These are phyloP conservation scores for Diplodia mutila DNA, from an alignment of 2,329 filamentous ascomycete species.

Conservation along the genomic window DNA sequence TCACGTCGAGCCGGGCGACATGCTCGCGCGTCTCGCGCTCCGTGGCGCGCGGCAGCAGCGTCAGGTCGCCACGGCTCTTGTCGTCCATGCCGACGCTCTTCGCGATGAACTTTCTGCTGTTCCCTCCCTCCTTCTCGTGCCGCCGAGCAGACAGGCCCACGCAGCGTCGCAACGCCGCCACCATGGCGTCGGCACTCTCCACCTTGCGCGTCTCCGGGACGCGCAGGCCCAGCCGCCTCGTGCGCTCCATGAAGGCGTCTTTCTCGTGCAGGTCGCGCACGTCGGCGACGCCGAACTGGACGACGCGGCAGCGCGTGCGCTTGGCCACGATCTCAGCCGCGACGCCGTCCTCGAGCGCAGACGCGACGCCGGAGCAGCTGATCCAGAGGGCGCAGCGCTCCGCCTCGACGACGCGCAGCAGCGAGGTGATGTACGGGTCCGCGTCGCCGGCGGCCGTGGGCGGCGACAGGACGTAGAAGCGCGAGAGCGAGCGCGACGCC, in stretches of 20 bases:
- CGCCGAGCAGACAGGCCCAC: background rate
- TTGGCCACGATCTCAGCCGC: constrained; percentile 59
- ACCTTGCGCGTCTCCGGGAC: constrained; percentile 55
- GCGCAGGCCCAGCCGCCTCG: constrained; percentile 49
- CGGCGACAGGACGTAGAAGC: constrained; percentile 57
- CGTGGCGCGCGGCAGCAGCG: constrained; percentile 62
- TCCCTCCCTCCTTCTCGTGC: constrained; percentile 22
- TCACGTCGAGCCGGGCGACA: constrained; percentile 60
- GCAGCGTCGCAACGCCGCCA: constrained; percentile 52
- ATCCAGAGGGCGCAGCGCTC: constrained; percentile 74
- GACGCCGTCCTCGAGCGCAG: constrained; percentile 66
- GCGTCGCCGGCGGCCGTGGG: constrained; percentile 31
- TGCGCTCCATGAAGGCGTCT: constrained; percentile 65
- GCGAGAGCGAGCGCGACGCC: constrained; percentile 60
- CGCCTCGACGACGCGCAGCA: constrained; percentile 62
- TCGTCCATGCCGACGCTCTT: constrained; percentile 69
- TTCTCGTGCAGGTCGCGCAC: constrained; percentile 67
- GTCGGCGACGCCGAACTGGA: constrained; percentile 64
- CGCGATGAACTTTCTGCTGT: constrained; percentile 59
- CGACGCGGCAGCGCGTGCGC: constrained; percentile 65
- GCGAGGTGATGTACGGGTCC: constrained; percentile 55
- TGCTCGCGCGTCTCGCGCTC: constrained; percentile 58
- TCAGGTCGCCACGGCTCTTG: constrained; percentile 63
- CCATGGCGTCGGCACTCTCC: constrained; percentile 56
- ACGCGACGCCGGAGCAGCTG: constrained; percentile 70